Evolutionary conservation across 441 rosid genomes (phyloP).

Genomic region (Erysimum pusillum): DNA sequence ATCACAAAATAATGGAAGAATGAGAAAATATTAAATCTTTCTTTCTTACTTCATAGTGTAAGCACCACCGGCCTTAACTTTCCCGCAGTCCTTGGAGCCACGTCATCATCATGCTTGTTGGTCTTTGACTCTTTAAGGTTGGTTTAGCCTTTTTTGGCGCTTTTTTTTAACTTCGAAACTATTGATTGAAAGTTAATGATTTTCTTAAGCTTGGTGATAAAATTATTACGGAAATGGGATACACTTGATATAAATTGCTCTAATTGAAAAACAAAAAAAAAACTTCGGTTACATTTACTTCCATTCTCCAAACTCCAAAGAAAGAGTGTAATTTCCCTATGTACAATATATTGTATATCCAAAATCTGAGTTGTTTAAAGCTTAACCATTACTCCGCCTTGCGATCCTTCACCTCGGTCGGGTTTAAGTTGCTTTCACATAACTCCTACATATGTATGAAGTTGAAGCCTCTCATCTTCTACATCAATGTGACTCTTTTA

Average conservation of each 20-base stretch:
- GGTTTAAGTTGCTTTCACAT: conserved; percentile 31
- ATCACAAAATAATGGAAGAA: background rate
- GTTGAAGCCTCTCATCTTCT: conserved; percentile 41
- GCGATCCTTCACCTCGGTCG: conserved; percentile 20
- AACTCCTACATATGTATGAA: conserved; percentile 36
- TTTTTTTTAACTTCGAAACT: too few species aligned
- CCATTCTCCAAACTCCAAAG: background rate
- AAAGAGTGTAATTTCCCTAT: background rate
- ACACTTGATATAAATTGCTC: background rate
- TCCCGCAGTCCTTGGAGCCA: background rate
- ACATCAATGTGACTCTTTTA: conserved; percentile 21
- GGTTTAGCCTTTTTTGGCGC: background rate
- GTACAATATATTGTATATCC: conserved; percentile 16
- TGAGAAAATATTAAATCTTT: background rate
- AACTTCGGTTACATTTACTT: background rate
- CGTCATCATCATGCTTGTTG: too few species aligned
- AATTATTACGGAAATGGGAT: background rate
- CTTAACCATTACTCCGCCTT: conserved; percentile 30
- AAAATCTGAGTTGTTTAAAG: conserved; percentile 12
- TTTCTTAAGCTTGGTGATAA: background rate
- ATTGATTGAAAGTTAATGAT: too few species aligned
- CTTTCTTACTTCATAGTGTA: conserved; percentile 2
- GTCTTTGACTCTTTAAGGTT: background rate
- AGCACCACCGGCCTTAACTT: background rate
- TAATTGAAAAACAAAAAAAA: background rate